Base-by-base conservation (phyloP, 2,329 filamentous ascomycete species). In the Fusarium marasasianum region DNA sequence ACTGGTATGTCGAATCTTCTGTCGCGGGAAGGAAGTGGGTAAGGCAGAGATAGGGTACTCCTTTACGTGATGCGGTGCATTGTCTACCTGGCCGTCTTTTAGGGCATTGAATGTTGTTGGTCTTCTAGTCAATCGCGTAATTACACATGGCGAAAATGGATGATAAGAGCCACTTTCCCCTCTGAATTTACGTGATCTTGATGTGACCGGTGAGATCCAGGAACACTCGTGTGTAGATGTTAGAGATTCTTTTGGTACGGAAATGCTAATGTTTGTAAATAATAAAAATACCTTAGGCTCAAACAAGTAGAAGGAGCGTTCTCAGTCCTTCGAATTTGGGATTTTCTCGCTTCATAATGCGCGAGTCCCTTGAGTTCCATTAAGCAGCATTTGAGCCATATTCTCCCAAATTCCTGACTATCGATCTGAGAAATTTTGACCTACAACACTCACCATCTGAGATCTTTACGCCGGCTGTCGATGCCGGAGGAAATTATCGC, bases 171-270 rank as follows among this genome's bases (percentile, higher is more conserved):
- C 26, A 10, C 18, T 15, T 15, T 11, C 2, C n/a, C 8, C n/a
- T n/a, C n/a, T n/a, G 11, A 24, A 7, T 8, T 5, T 47, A 11
- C 6, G 5, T 7, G 13, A 11, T 12, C 13, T 31, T 22, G 20
- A 15, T 6, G 10, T 17, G 4, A 31, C 20, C 1, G 15, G 11
- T 11, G 29, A 17, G 13, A 31, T 11, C 1, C 1, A 26, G 1
- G 44, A 44, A 20, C 7, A 11, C 11, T 5, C 3, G 8, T 29
- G 4, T 29, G 20, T 29, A 47, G 26, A 22, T 15, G 22, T 4
- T 4, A 8, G 26, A 11, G 26, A 8, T 15, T 20, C 26, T 2
- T 47, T 29, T 2, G 18, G 8, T 22, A 18, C 7, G 7, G 1
- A 9, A 24, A 45, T 45, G 6, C 15, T 3, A 0, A 26, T 26